Percentiles rank a stretch among this genome's conserved stretches.
These are phyloP conservation scores for Samsoniella hepiali DNA, from an alignment of 2,329 filamentous ascomycete genomes.

Conservation along the genomic window DNA sequence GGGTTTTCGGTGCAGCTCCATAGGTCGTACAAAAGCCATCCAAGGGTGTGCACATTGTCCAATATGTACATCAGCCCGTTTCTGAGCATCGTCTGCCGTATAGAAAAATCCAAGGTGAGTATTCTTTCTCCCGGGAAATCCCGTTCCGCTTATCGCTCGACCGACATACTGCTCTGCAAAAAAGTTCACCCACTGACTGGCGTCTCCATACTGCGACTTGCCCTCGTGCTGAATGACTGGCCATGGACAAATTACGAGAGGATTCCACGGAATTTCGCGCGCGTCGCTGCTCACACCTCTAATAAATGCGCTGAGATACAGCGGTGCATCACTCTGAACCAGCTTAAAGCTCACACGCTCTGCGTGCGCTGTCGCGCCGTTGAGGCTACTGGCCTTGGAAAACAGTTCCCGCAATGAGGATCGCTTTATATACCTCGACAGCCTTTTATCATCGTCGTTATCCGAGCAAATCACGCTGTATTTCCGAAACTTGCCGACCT, in stretches of 20 bases:
- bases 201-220: neutral
- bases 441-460: conserved; percentile 20
- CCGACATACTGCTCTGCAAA: neutral
- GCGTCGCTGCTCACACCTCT: neutral
- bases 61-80: conserved; percentile 21
- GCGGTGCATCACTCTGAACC: neutral
- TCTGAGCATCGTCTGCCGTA: conserved; percentile 41
- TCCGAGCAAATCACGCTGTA: conserved; percentile 55
- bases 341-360: neutral
- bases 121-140: conserved; percentile 11
- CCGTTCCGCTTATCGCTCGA: neutral
- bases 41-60: conserved; percentile 43
- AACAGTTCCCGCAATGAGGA: conserved; percentile 16
- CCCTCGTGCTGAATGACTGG: neutral
- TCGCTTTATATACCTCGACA: conserved; percentile 26
- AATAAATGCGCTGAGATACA: neutral
- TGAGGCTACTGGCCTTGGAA: neutral
- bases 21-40: conserved; percentile 47
- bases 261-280: neutral
- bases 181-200: conserved; percentile 4
- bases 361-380: neutral
- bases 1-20: conserved; percentile 33
- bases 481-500: conserved; percentile 49
- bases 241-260: conserved; percentile 12
- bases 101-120: conserved; percentile 47